Percentiles rank a stretch among this genome's conserved stretches.
These are phyloP conservation scores for Gomphus bonarii DNA, from an alignment of 1,284 basidiomycete species.

Conservation along the genomic window DNA sequence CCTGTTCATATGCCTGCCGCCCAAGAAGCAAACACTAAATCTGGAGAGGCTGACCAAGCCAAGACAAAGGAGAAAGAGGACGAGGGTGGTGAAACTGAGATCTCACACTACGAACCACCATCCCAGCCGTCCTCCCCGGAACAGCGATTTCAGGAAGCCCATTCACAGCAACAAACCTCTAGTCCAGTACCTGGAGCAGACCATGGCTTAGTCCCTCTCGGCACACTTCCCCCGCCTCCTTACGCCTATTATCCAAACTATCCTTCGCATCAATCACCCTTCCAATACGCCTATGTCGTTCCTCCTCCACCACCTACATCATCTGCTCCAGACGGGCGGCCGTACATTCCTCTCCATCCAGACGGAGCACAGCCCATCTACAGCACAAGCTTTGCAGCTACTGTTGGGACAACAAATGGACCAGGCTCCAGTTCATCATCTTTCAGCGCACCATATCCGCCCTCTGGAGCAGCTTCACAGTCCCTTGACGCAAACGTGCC, in stretches of 20 bases:
- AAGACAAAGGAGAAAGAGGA: not conserved
- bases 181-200: not conserved
- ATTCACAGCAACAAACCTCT: not conserved
- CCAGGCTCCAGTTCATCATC: not conserved
- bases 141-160: not conserved
- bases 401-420: not conserved
- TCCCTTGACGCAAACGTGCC: conserved; percentile 5
- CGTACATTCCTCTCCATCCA: not conserved
- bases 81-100: not conserved
- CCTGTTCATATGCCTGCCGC: not conserved
- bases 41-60: not conserved
- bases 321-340: not conserved
- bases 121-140: not conserved
- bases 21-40: not conserved
- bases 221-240: not conserved
- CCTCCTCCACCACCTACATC: not conserved
- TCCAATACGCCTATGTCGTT: not conserved
- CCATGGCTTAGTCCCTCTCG: not conserved
- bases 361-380: not conserved
- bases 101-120: not conserved
- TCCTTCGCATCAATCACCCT: not conserved
- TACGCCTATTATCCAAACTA: not conserved
- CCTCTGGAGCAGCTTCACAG: not conserved
- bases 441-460: not conserved
- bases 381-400: conserved; percentile 2